These are phyloP conservation scores for Amanita polypyramis DNA, from an alignment of 768 basidiomycete species.

Conservation along the genomic window DNA sequence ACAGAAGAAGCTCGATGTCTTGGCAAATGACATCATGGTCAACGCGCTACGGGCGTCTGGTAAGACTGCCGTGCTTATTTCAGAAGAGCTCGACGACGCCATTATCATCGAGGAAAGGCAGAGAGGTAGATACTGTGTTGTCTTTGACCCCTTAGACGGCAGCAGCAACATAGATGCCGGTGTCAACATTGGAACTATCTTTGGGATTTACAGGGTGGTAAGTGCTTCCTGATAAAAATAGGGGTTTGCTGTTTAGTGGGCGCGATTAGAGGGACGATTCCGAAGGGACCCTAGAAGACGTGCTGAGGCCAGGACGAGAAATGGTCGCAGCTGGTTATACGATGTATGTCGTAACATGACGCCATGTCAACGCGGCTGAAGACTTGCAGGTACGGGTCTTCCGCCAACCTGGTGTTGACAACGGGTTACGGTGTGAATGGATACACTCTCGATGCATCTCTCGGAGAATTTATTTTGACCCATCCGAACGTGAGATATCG, in stretches of 20 bases:
- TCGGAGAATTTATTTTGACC: conserved; percentile 98
- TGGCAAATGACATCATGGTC: conserved; percentile 99
- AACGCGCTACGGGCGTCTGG: conserved; percentile 95
- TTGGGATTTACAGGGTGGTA: conserved; percentile 90
- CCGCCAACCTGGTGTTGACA: conserved; percentile 90
- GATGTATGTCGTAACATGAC: conserved; percentile 44
- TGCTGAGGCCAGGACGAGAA: conserved; percentile 85
- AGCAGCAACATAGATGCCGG: conserved; percentile 97
- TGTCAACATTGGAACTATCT: conserved; percentile 97
- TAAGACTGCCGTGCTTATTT: conserved; percentile 93
- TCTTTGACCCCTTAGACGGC: conserved; percentile 96
- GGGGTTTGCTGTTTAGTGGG: neutral
- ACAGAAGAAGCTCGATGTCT: conserved; percentile 98
- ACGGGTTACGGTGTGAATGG: conserved; percentile 96
- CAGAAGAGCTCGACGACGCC: conserved; percentile 90
- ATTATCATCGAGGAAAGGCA: conserved; percentile 77
- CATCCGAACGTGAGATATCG: conserved; percentile 71
- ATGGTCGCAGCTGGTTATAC: conserved; percentile 99
- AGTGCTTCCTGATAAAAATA: conserved; percentile 20
- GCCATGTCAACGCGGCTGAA: too few species aligned
- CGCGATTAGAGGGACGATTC: conserved; percentile 57
- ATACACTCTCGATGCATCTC: conserved; percentile 89
- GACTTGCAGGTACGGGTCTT: conserved; percentile 63
- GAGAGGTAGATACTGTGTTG: conserved; percentile 91
- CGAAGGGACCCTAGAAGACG: conserved; percentile 73